Conservation (phyloP, 768 basidiomycete species). For the Hebeloma cylindrosporum region DNA sequence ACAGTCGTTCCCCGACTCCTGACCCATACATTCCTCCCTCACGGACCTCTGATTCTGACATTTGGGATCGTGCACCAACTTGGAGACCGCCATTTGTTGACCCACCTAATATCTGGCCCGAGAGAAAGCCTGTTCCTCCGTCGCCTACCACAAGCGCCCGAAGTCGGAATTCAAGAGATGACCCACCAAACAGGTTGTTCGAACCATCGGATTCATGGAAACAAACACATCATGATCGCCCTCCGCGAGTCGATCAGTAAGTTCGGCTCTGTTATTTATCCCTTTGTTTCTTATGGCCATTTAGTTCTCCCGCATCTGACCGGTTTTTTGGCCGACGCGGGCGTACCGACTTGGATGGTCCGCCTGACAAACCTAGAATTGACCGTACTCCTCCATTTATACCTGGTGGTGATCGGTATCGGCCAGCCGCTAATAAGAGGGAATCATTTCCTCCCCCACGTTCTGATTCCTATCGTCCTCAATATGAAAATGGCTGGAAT, state of each 20-base stretch:
- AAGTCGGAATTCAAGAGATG: slow-evolving; percentile 33
- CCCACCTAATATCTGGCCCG: slow-evolving; percentile 34
- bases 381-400: slow-evolving; percentile 31
- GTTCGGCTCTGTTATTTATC: slow-evolving; percentile 26
- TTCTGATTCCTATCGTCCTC: slow-evolving; percentile 53
- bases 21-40: slow-evolving; percentile 43
- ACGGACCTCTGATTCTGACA: slow-evolving; percentile 40
- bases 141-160: slow-evolving; percentile 35
- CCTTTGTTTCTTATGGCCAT: slow-evolving; percentile 1
- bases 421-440: slow-evolving; percentile 42
- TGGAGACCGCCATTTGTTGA: slow-evolving; percentile 36
- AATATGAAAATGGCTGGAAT: slow-evolving; percentile 36
- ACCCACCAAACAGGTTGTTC: slow-evolving; percentile 50
- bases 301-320: slow-evolving; percentile 27
- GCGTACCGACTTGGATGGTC: slow-evolving; percentile 32
- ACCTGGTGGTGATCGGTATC: slow-evolving; percentile 48
- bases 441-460: slow-evolving; percentile 37
- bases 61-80: slow-evolving; percentile 46
- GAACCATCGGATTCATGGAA: slow-evolving; percentile 77
- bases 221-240: slow-evolving; percentile 50
- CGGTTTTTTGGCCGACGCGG: slow-evolving; percentile 36
- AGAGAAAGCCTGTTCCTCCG: slow-evolving; percentile 40
- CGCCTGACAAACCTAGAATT: slow-evolving; percentile 36
- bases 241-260: slow-evolving; percentile 41
- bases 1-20: slow-evolving; percentile 53